Percentiles rank a stretch among this genome's conserved stretches.
These are phyloP conservation scores for Gossypium turneri DNA, from an alignment of 345 rosid species.

Conservation along the genomic window DNA sequence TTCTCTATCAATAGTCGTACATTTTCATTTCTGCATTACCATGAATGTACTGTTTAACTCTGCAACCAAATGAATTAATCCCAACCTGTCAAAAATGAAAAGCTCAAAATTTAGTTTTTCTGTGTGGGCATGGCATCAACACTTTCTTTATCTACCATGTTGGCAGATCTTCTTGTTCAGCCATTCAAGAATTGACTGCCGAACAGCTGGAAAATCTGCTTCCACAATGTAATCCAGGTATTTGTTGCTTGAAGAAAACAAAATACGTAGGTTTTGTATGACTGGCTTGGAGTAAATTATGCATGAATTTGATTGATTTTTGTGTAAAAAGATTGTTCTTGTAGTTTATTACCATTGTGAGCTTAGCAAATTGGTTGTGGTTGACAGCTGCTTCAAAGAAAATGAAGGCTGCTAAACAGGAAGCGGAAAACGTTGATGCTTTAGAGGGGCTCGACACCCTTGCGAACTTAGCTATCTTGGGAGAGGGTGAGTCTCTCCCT, in stretches of 20 bases:
- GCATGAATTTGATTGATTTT: constrained; percentile 15
- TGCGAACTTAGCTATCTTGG: constrained; percentile 61
- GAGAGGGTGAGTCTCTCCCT: constrained; percentile 46
- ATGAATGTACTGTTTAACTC: not conserved
- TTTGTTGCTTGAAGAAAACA: constrained; percentile 14
- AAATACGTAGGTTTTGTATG: not conserved
- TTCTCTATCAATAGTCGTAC: not conserved
- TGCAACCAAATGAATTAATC: not conserved
- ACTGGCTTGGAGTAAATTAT: not conserved
- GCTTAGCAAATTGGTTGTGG: constrained; percentile 16
- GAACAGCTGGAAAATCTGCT: constrained; percentile 59
- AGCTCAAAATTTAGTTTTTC: not conserved
- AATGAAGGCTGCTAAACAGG: constrained; percentile 51
- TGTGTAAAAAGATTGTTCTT: constrained; percentile 1
- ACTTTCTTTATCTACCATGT: constrained; percentile 10
- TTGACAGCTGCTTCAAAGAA: constrained; percentile 45
- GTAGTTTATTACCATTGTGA: not conserved
- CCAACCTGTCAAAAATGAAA: not conserved
- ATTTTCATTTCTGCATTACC: not conserved
- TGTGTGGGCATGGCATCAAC: constrained; percentile 3
- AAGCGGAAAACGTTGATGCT: constrained; percentile 38
- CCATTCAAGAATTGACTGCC: constrained; percentile 49
- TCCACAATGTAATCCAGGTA: constrained; percentile 47
- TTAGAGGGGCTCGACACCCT: constrained; percentile 67
- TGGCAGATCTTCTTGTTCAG: constrained; percentile 58